Evolutionary conservation across 2,329 filamentous ascomycete genomes (phyloP).

Genomic region (Hymenoscyphus infarciens): DNA sequence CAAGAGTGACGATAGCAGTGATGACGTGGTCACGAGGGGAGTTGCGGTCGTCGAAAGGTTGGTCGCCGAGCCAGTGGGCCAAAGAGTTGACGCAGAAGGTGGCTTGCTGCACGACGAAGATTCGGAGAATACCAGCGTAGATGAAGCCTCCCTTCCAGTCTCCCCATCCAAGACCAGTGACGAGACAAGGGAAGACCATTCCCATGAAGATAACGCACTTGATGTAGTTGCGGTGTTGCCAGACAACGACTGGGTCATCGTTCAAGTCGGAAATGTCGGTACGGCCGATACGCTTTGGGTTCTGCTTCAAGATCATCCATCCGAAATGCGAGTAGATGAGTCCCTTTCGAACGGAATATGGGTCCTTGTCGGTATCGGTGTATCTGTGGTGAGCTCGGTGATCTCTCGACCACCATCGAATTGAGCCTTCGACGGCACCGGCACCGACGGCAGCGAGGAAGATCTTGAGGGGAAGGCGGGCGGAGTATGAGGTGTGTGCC

Average conservation of each 20-base stretch:
- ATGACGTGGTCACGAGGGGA: conserved; percentile 84
- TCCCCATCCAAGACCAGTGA: conserved; percentile 75
- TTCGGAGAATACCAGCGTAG: conserved; percentile 79
- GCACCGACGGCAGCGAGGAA: conserved; percentile 79
- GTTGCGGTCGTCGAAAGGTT: conserved; percentile 91
- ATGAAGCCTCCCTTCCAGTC: conserved; percentile 81
- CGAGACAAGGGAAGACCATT: conserved; percentile 68
- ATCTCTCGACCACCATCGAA: conserved; percentile 84
- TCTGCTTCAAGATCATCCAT: conserved; percentile 94
- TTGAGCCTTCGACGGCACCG: conserved; percentile 80
- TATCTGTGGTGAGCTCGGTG: conserved; percentile 88
- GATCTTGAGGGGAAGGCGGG: conserved; percentile 69
- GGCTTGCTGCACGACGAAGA: conserved; percentile 88
- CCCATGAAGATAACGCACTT: conserved; percentile 76
- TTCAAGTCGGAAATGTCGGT: conserved; percentile 87
- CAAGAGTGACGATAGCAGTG: conserved; percentile 79
- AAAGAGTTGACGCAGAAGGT: conserved; percentile 92
- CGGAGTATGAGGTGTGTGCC: conserved; percentile 83
- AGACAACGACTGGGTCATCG: conserved; percentile 79
- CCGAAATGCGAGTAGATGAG: conserved; percentile 79
- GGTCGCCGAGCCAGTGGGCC: conserved; percentile 86
- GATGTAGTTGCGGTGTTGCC: conserved; percentile 85
- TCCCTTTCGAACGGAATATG: conserved; percentile 87
- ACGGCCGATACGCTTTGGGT: conserved; percentile 82
- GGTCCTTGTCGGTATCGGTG: conserved; percentile 89